Evolutionary conservation across 1,284 basidiomycete genomes (phyloP), one percentile per base, ranked within the genome.

Genomic region (Rhodotorula sp.): DNA sequence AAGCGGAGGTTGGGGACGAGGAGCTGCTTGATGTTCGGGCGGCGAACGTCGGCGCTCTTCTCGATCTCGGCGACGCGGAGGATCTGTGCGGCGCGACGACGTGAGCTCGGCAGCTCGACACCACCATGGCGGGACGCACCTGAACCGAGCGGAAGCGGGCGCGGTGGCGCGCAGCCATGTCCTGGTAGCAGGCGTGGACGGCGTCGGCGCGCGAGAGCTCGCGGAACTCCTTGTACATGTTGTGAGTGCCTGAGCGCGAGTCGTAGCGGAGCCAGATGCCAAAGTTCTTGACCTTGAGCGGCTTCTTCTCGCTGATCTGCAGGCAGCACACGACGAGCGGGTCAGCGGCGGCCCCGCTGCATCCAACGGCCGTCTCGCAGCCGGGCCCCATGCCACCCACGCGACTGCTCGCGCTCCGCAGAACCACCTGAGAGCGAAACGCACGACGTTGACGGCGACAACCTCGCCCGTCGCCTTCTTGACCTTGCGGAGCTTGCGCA

Each of bases 391-490:
- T 24, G 32, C 54, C 32, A 49, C 48, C 55, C 15, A 29, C n/a
- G 9, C 30, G 19, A 48, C 5, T 29, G 27, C 22, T 30, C 0
- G 2, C 11, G 17, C 4, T 8, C 46, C 30, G 20, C 20, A 8
- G 10, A 10, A 27, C 17, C n/a, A n/a, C n/a, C 39, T 13, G 32
- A 15, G 27, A 29, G 1, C 10, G 49, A 5, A 32, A 66, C 93
- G 84, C 81, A 97, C 94, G 83, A 91, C 86, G 84, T 97, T 95
- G 85, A 99, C 89, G 81, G 92, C 92, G 82, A 99, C 94, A 82
- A 99, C 94, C 86, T 99, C 95, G 82, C 95, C 96, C 82, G 88
- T 92, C 83, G 94, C 94, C 85, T 96, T 97, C 88, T 99, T 99
- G 85, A 95, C 94, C 87, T 99, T 99, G 84, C 97, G 93, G 79